phyloP scores from a whole-genome alignment of 306 rosid species.

The Aeschynomene evenia region DNA sequence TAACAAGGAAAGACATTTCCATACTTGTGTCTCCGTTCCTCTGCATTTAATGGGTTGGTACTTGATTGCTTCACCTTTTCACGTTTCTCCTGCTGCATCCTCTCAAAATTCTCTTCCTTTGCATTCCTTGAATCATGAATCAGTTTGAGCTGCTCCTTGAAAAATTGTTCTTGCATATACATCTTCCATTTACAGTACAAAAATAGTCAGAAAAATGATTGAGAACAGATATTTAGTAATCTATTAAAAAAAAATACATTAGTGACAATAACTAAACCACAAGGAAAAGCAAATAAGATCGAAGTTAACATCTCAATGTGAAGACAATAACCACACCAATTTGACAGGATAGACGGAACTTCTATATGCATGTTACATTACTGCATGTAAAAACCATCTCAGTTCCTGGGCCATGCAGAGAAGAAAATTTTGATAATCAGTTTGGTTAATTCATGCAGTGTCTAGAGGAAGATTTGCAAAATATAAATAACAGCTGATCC shows the following conservation, averaged over 20 bases:
- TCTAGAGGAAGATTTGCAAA: not conserved
- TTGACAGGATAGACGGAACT: not conserved
- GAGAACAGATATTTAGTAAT: not conserved
- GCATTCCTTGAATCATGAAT: constrained; percentile 50
- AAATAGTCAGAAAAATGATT: not conserved
- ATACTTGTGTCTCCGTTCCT: constrained; percentile 48
- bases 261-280: not conserved
- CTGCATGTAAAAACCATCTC: not conserved
- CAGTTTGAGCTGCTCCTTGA: constrained; percentile 49
- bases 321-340: not conserved
- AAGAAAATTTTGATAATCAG: not conserved
- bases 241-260: not conserved
- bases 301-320: not conserved
- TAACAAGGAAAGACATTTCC: not conserved
- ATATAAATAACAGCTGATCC: not conserved
- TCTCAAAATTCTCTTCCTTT: constrained; percentile 68
- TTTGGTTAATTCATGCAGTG: not conserved
- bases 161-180: constrained; percentile 61
- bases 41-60: constrained; percentile 36
- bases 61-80: constrained; percentile 56
- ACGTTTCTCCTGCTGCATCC: constrained; percentile 63
- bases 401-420: not conserved
- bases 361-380: not conserved
- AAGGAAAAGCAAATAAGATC: not conserved
- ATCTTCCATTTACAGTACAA: constrained; percentile 42